Base-by-base conservation (phyloP, 2,329 filamentous ascomycete genomes). In the Mycosphaerelloides madeirae region DNA sequence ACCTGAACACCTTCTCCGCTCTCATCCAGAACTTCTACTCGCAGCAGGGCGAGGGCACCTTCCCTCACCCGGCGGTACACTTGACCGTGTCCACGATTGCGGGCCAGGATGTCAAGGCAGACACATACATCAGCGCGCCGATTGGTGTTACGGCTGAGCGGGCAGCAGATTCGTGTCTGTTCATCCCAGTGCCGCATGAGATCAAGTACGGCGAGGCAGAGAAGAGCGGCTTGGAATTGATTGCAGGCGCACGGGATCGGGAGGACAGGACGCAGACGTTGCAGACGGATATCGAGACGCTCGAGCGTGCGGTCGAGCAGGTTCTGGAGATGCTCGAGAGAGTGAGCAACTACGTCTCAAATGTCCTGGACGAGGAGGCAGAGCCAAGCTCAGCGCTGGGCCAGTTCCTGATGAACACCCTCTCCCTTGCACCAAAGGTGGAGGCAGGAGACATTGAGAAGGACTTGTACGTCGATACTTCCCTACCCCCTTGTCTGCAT, bases 11-110 rank as follows among this genome's bases (percentile, higher is more conserved):
- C 67, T 98, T 98, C 78, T 93, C 85, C 67, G 93, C 93, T 61
- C 81, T 98, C 62, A 98, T 95, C 72, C 93, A 98, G 74, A 98
- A 98, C 78, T 98, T 97, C 78, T 98, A 97, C 77, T 87, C 86
- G 65, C 87, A 88, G 65, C 89, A 94, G 64, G 93, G 95, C 64
- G 95, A 95, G 55, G 93, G 93, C 66, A 98, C 93, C 46, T 96
- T 85, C 75, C 93, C 93, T 42, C 87, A 96, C 72, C 93, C 93
- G n/a, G 91, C 93, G 55, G 85, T 98, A 38, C 93, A 98, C 73
- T 77, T 98, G 68, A 98, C 93, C 52, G 88, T 97, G 57, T 89
- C 84, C 52, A 96, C 90, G 50, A 83, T 89, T 55, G 82, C 93
- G 33, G 90, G 90, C 61, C 78, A 88, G 72, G 84, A 93, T 58